Conservation (phyloP, 805 yeast genomes). For the Candida khao-thaluensis region DNA sequence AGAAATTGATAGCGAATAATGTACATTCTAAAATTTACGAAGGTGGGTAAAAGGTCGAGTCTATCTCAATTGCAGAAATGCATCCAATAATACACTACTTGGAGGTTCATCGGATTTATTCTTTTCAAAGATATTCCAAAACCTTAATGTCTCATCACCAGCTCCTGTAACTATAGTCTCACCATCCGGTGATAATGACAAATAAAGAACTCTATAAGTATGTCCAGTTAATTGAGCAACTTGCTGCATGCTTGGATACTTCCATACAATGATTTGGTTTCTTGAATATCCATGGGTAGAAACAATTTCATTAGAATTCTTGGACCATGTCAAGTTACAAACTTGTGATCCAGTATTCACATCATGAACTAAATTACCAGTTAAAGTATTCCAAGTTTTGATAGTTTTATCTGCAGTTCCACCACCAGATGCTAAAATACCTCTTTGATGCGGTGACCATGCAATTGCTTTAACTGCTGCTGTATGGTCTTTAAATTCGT, state of each 20-base stretch:
- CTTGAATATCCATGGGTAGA: slow-evolving; percentile 93
- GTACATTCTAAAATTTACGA: too few species aligned
- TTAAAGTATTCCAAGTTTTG: slow-evolving; percentile 88
- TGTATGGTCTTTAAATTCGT: slow-evolving; percentile 74
- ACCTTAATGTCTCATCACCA: slow-evolving; percentile 93
- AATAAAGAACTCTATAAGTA: slow-evolving; percentile 84
- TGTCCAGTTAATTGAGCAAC: slow-evolving; percentile 93
- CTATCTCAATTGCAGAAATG: slow-evolving; percentile 69
- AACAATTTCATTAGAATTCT: slow-evolving; percentile 86
- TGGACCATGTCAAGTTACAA: slow-evolving; percentile 91
- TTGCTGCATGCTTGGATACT: slow-evolving; percentile 88
- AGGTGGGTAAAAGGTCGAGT: too few species aligned
- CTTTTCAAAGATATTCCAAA: slow-evolving; percentile 93
- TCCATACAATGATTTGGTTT: slow-evolving; percentile 91
- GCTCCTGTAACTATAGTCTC: slow-evolving; percentile 97
- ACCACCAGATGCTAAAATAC: slow-evolving; percentile 92
- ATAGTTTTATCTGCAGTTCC: slow-evolving; percentile 92
- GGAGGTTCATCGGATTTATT: slow-evolving; percentile 57
- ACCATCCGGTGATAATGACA: slow-evolving; percentile 93
- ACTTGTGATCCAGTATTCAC: slow-evolving; percentile 97
- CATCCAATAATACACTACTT: slow-evolving; percentile 65
- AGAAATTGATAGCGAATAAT: too few species aligned
- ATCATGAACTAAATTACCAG: slow-evolving; percentile 70
- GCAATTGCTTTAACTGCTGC: slow-evolving; percentile 97
- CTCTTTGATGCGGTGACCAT: slow-evolving; percentile 97